Evolutionary conservation across 2,329 filamentous ascomycete genomes (phyloP).

Genomic region (Keithomyces neogunnii): DNA sequence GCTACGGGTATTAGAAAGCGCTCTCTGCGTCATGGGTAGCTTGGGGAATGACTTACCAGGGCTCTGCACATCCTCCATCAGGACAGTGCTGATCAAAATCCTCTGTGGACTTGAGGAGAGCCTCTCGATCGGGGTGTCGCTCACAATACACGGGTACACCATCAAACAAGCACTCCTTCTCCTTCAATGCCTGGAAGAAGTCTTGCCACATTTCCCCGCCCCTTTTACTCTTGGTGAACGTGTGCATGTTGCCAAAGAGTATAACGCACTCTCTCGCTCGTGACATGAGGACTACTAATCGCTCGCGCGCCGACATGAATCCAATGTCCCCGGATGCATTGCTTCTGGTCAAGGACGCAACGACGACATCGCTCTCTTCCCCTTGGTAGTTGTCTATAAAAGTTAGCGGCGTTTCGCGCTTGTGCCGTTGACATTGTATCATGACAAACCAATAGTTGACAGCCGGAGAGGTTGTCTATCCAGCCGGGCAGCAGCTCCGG

Average conservation of each 20-base stretch:
- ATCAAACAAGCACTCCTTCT: conserved; percentile 43
- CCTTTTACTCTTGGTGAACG: conserved; percentile 49
- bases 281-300: conserved; percentile 63
- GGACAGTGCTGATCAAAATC: conserved; percentile 57
- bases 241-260: conserved; percentile 62
- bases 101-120: conserved; percentile 35
- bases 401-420: background rate
- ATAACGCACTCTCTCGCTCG: conserved; percentile 57
- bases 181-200: conserved; percentile 48
- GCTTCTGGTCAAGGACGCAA: conserved; percentile 59
- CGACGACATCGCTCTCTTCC: conserved; percentile 66
- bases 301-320: conserved; percentile 57
- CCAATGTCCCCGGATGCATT: conserved; percentile 58
- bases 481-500: conserved; percentile 39
- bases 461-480: conserved; percentile 47
- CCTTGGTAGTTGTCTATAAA: conserved; percentile 66
- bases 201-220: conserved; percentile 39
- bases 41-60: conserved; percentile 41
- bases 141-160: conserved; percentile 54
- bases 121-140: conserved; percentile 42
- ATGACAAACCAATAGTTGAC: conserved; percentile 57
- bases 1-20: conserved; percentile 25
- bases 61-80: conserved; percentile 59
- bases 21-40: background rate
- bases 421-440: background rate